Conservation (phyloP, 1,284 basidiomycete species). For the Earliella scabrosa region DNA sequence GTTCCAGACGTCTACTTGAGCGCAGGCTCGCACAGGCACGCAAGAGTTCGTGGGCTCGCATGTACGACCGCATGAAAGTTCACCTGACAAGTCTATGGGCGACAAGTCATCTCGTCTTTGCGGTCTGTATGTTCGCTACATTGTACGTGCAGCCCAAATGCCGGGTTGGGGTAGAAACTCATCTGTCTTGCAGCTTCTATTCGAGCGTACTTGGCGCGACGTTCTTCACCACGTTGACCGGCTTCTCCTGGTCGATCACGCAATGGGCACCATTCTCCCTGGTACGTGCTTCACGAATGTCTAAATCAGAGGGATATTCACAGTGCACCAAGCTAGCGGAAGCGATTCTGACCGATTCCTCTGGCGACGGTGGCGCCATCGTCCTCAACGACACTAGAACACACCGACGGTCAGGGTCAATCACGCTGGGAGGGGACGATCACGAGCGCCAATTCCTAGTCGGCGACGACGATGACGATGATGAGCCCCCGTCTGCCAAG, state of each 20-base stretch:
- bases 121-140: conserved; percentile 72
- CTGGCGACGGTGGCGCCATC: conserved; percentile 51
- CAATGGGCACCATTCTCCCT: conserved; percentile 83
- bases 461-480: conserved; percentile 36
- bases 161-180: background rate
- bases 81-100: conserved; percentile 78
- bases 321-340: conserved; percentile 61
- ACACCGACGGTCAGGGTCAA: conserved; percentile 21
- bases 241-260: conserved; percentile 80
- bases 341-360: conserved; percentile 63
- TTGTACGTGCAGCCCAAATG: conserved; percentile 54
- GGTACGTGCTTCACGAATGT: conserved; percentile 44
- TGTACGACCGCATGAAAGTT: conserved; percentile 46
- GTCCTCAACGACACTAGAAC: conserved; percentile 48
- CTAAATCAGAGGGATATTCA: background rate
- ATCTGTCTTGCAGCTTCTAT: conserved; percentile 53
- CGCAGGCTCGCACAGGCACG: conserved; percentile 23
- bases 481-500: no score
- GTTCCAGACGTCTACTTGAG: conserved; percentile 31
- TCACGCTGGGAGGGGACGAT: conserved; percentile 25
- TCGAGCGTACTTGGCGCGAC: conserved; percentile 67
- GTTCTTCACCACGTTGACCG: conserved; percentile 66
- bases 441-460: conserved; percentile 39
- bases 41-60: conserved; percentile 28
- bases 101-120: conserved; percentile 71